phyloP scores from a whole-genome alignment of 192 early-diverging fungal genomes.

The Coemansia sp. region DNA sequence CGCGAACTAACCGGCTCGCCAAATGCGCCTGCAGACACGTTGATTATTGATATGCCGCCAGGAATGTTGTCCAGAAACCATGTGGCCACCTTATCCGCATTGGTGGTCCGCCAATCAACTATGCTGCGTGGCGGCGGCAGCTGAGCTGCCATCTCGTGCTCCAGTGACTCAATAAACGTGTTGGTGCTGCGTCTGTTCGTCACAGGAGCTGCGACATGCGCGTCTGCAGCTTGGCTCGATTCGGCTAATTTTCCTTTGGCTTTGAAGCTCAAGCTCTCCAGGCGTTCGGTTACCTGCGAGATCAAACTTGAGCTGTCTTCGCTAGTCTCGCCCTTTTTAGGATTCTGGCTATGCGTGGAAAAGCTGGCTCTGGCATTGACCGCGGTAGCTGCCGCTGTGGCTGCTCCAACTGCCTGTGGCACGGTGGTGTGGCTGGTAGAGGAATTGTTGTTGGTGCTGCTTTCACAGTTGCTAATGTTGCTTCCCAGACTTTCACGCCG shows the following conservation, averaged over 20 bases:
- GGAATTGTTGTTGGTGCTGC: conserved; percentile 19
- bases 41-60: conserved; percentile 43
- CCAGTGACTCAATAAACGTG: conserved; percentile 17
- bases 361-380: conserved; percentile 41
- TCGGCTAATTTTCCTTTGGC: conserved; percentile 4
- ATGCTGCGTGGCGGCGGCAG: conserved; percentile 44
- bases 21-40: conserved; percentile 26
- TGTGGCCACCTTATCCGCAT: conserved; percentile 47
- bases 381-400: conserved; percentile 12
- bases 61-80: conserved; percentile 56
- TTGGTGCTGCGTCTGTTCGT: not conserved
- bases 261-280: conserved; percentile 28
- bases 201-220: not conserved
- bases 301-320: conserved; percentile 43
- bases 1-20: conserved; percentile 29
- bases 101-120: conserved; percentile 45
- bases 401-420: conserved; percentile 7
- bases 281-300: conserved; percentile 46
- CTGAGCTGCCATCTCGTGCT: conserved; percentile 15
- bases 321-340: not conserved
- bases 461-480: conserved; percentile 31
- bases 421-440: conserved; percentile 22
- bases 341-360: conserved; percentile 6
- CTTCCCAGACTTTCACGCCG: conserved; percentile 34
- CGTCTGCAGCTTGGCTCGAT: conserved; percentile 11